Percentiles rank a stretch among this genome's conserved stretches.
These are phyloP conservation scores for Alternaria postmessia DNA, from an alignment of 2,329 filamentous ascomycete species.

Conservation along the genomic window DNA sequence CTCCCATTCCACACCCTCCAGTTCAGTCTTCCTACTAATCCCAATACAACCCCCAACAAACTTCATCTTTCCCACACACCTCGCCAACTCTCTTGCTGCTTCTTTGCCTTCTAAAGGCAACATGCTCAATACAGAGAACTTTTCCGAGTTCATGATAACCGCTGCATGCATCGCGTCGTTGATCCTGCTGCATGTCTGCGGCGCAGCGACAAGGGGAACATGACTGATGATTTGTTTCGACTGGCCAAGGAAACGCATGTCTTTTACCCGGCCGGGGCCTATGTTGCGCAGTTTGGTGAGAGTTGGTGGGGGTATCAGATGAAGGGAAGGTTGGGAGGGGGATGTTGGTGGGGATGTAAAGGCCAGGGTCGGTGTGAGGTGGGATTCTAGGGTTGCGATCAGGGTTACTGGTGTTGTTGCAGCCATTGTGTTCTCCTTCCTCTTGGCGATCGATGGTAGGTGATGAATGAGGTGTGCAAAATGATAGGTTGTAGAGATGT, in stretches of 20 bases:
- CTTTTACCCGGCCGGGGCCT: slow-evolving; percentile 31
- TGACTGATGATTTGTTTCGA: slow-evolving; percentile 39
- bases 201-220: slow-evolving; percentile 27
- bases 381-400: slow-evolving; percentile 40
- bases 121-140: slow-evolving; percentile 55
- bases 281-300: slow-evolving; percentile 36
- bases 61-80: slow-evolving; percentile 54
- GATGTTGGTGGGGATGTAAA: slow-evolving; percentile 13
- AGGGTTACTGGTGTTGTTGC: slow-evolving; percentile 18
- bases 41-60: slow-evolving; percentile 61
- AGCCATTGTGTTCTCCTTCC: background rate
- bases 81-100: slow-evolving; percentile 49
- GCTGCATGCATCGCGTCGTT: slow-evolving; percentile 37
- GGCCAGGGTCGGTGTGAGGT: slow-evolving; percentile 26
- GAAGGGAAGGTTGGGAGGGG: slow-evolving; percentile 22
- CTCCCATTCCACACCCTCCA: slow-evolving; percentile 56
- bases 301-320: slow-evolving; percentile 25
- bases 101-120: slow-evolving; percentile 48
- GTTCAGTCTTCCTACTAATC: slow-evolving; percentile 49
- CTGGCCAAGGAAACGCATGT: slow-evolving; percentile 33
- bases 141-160: slow-evolving; percentile 38
- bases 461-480: background rate
- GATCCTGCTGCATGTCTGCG: slow-evolving; percentile 27
- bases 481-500: background rate
- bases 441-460: background rate